phyloP scores from a whole-genome alignment of 2,329 filamentous ascomycete species.

The Teratosphaeriaceae sp. region DNA sequence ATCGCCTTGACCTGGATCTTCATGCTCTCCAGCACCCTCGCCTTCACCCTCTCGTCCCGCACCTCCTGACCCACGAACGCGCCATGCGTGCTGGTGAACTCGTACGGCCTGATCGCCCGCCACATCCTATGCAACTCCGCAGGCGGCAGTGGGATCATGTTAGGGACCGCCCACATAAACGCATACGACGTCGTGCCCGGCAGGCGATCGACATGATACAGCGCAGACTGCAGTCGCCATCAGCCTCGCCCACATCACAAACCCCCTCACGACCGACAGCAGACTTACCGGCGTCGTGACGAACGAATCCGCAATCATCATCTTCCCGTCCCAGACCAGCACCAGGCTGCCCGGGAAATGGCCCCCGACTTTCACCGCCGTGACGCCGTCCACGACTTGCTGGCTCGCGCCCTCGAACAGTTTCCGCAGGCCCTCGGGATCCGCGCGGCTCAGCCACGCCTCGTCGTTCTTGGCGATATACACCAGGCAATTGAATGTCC shows the following conservation, averaged over 20 bases:
- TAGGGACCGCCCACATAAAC: conserved; percentile 74
- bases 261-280: neutral
- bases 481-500: conserved; percentile 61
- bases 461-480: conserved; percentile 61
- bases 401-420: conserved; percentile 37
- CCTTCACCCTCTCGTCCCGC: conserved; percentile 49
- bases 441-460: conserved; percentile 53
- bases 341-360: conserved; percentile 74
- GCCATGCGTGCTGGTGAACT: conserved; percentile 62
- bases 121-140: conserved; percentile 62
- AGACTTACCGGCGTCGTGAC: conserved; percentile 56
- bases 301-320: conserved; percentile 75
- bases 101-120: conserved; percentile 54
- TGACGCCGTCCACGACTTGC: conserved; percentile 44
- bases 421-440: conserved; percentile 35
- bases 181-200: conserved; percentile 48
- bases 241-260: too few species aligned
- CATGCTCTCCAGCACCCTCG: conserved; percentile 66
- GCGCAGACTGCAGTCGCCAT: conserved; percentile 21
- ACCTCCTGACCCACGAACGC: conserved; percentile 61
- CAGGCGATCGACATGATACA: conserved; percentile 35
- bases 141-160: conserved; percentile 64
- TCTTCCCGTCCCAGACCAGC: conserved; percentile 51
- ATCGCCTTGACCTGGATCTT: conserved; percentile 56
- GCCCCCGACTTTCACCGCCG: conserved; percentile 64